phyloP scores from a whole-genome alignment of 257 asterid genomes.

The Fraxinus excelsior region DNA sequence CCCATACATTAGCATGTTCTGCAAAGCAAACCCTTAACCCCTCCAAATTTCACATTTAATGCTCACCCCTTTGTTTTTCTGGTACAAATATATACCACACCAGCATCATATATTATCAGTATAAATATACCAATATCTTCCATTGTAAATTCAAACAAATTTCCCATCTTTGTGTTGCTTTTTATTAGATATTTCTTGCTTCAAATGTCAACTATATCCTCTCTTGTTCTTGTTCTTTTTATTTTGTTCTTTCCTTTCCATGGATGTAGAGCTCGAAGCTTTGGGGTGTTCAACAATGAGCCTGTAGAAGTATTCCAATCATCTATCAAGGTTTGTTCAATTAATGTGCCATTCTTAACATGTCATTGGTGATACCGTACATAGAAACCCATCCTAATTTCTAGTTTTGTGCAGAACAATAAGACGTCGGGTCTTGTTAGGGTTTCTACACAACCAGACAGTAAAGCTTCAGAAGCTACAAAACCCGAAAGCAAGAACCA shows the following conservation, averaged over 20 bases:
- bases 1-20: slow-evolving; percentile 73
- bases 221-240: slow-evolving; percentile 36
- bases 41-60: slow-evolving; percentile 50
- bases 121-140: background rate
- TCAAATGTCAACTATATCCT: slow-evolving; percentile 44
- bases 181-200: slow-evolving; percentile 3
- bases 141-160: background rate
- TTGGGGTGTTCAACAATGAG: slow-evolving; percentile 30
- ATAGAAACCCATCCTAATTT: too few species aligned
- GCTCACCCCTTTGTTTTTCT: slow-evolving; percentile 26
- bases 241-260: slow-evolving; percentile 39
- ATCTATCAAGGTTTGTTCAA: slow-evolving; percentile 37
- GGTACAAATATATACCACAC: slow-evolving; percentile 24
- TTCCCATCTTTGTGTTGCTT: background rate
- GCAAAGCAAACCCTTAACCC: slow-evolving; percentile 24
- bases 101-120: background rate
- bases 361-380: too few species aligned
- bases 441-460: slow-evolving; percentile 37
- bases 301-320: slow-evolving; percentile 10
- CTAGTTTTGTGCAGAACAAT: slow-evolving; percentile 30
- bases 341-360: background rate
- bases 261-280: slow-evolving; percentile 51
- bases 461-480: slow-evolving; percentile 12
- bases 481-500: background rate
- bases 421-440: slow-evolving; percentile 33